A percentile compares a stretch with the other conserved stretches of the same genome.
Evolutionary conservation across 352 stramenopile species (phyloP).

Genomic region (Globisporangium emineosum): DNA sequence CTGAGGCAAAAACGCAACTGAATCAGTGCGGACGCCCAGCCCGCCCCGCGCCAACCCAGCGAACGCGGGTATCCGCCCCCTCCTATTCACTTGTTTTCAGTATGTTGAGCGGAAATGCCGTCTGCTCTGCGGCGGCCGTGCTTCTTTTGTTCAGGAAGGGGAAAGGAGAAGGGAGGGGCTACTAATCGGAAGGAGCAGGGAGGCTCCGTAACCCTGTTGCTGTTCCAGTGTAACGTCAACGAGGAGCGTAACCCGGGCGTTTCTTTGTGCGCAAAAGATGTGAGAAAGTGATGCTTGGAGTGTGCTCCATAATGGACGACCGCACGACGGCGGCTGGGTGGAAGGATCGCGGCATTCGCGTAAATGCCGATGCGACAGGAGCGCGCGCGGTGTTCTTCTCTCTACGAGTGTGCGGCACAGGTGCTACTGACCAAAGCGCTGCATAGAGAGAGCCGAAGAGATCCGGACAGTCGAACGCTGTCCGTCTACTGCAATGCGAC

Average conservation of each 20-base stretch:
- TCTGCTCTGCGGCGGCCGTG: neutral
- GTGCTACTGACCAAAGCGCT: neutral
- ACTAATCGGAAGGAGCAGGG: neutral
- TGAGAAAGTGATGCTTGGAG: conserved; percentile 3
- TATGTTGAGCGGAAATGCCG: conserved; percentile 11
- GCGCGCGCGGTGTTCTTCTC: neutral
- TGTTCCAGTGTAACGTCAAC: conserved; percentile 4
- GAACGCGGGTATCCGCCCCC: neutral
- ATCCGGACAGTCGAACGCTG: neutral
- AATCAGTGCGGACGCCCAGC: conserved; percentile 7
- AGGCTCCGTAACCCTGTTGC: neutral
- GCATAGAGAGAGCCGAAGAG: neutral
- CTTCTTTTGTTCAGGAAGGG: neutral
- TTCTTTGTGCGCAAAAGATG: conserved; percentile 3
- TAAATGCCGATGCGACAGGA: neutral
- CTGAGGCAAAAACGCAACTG: conserved; percentile 32
- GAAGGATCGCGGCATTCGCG: neutral
- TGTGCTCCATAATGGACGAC: conserved; percentile 6
- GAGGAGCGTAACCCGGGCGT: conserved; percentile 2
- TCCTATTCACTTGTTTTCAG: conserved; percentile 18
- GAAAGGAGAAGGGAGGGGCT: neutral
- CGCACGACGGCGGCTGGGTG: neutral
- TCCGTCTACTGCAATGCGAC: neutral
- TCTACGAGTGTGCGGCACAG: neutral
- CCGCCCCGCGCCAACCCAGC: neutral